Evolutionary conservation across 345 rosid genomes (phyloP).

Genomic region (Salix viminalis): DNA sequence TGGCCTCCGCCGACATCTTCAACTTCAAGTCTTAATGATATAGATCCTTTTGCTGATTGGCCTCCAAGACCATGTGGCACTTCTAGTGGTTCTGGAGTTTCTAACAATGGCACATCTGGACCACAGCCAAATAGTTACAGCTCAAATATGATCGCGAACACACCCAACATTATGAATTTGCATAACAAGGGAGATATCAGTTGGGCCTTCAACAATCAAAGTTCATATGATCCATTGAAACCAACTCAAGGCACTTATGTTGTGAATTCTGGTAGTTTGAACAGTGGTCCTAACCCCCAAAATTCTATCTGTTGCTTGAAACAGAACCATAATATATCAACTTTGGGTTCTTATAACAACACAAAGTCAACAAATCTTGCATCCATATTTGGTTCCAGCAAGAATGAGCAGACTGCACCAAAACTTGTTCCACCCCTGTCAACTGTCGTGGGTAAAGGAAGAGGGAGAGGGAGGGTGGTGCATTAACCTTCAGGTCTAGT

Average conservation of each 20-base stretch:
- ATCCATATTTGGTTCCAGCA: constrained; percentile 65
- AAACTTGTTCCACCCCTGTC: constrained; percentile 89
- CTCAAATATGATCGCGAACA: constrained; percentile 28
- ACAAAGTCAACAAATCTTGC: constrained; percentile 59
- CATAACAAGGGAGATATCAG: constrained; percentile 30
- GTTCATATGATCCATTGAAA: constrained; percentile 38
- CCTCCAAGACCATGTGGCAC: constrained; percentile 57
- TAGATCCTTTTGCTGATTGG: constrained; percentile 92
- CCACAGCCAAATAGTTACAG: constrained; percentile 18
- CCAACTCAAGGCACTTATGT: constrained; percentile 36
- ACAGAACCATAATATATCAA: constrained; percentile 49
- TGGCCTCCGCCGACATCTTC: constrained; percentile 65
- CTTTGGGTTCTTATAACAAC: constrained; percentile 33
- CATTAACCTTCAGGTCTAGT: constrained; percentile 35
- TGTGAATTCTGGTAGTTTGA: constrained; percentile 27
- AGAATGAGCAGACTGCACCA: constrained; percentile 51
- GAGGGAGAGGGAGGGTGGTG: constrained; percentile 59
- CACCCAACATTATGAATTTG: constrained; percentile 20
- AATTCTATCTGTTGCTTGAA: constrained; percentile 49
- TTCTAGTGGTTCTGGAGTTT: constrained; percentile 30
- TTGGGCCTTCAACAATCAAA: constrained; percentile 51
- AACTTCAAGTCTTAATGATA: constrained; percentile 50
- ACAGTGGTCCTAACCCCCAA: constrained; percentile 26
- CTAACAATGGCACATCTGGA: constrained; percentile 41
- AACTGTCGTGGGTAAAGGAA: constrained; percentile 67